Conservation (phyloP, 345 rosid species). For the Anacardium occidentale region DNA sequence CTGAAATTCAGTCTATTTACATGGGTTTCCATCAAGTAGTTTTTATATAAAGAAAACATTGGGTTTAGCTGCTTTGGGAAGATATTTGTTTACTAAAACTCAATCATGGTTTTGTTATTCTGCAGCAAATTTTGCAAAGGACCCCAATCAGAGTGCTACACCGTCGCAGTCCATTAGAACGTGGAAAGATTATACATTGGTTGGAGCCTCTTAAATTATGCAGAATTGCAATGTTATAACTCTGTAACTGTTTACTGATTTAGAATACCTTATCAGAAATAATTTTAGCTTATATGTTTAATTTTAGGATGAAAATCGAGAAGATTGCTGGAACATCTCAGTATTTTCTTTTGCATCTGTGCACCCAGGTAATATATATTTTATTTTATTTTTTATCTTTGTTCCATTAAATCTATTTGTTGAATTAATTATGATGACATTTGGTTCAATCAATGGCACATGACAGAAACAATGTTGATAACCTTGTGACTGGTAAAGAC, state of each 20-base stretch:
- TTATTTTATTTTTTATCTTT: neutral
- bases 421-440: neutral
- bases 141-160: slow-evolving; percentile 96
- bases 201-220: slow-evolving; percentile 28
- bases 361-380: slow-evolving; percentile 67
- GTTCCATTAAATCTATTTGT: neutral
- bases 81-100: neutral
- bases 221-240: neutral
- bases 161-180: slow-evolving; percentile 91
- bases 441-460: neutral
- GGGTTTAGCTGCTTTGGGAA: neutral
- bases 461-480: neutral
- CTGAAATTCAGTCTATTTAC: neutral
- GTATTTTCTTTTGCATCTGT: slow-evolving; percentile 84
- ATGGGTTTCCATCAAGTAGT: neutral
- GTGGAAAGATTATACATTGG: slow-evolving; percentile 83
- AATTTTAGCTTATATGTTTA: no score
- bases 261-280: neutral
- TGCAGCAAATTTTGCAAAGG: slow-evolving; percentile 72
- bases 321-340: slow-evolving; percentile 63
- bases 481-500: neutral
- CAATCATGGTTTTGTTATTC: no score
- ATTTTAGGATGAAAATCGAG: slow-evolving; percentile 84
- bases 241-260: neutral
- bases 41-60: neutral